A percentile compares a stretch with the other conserved stretches of the same genome.
phyloP scores from a whole-genome alignment of 1,284 basidiomycete species.

The Boletus holoroseus region DNA sequence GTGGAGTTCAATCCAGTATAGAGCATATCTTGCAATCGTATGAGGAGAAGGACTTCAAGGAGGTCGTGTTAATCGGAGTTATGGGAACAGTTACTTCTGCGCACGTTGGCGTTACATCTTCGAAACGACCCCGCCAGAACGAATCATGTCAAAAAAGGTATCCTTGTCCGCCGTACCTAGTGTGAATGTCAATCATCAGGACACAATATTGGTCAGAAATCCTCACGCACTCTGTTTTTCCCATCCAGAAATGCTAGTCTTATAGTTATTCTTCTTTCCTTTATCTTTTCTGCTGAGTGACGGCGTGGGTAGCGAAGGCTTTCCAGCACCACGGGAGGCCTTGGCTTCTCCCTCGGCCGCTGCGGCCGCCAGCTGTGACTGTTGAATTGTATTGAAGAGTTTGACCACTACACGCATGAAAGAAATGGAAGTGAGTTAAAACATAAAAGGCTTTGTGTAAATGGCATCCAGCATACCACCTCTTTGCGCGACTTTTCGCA shows the following conservation, averaged over 20 bases:
- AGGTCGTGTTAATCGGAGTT: not conserved
- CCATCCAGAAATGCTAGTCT: conserved; percentile 47
- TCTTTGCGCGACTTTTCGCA: conserved; percentile 77
- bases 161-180: conserved; percentile 57
- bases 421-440: not conserved
- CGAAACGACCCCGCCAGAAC: conserved; percentile 68
- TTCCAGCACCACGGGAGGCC: conserved; percentile 60
- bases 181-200: conserved; percentile 8
- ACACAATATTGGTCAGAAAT: not conserved
- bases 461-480: conserved; percentile 50
- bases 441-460: not conserved
- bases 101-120: conserved; percentile 31
- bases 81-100: not conserved
- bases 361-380: conserved; percentile 57
- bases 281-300: conserved; percentile 43
- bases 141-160: conserved; percentile 73
- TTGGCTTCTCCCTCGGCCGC: conserved; percentile 53
- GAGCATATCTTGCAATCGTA: not conserved
- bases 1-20: not conserved
- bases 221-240: conserved; percentile 50
- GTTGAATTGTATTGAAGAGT: conserved; percentile 77
- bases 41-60: not conserved
- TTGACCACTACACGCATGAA: conserved; percentile 55
- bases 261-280: conserved; percentile 48
- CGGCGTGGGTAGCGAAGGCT: conserved; percentile 64